Percentiles rank a stretch among this genome's conserved stretches.
Evolutionary conservation across 306 rosid genomes (phyloP).

Genomic region (Rosa chinensis): DNA sequence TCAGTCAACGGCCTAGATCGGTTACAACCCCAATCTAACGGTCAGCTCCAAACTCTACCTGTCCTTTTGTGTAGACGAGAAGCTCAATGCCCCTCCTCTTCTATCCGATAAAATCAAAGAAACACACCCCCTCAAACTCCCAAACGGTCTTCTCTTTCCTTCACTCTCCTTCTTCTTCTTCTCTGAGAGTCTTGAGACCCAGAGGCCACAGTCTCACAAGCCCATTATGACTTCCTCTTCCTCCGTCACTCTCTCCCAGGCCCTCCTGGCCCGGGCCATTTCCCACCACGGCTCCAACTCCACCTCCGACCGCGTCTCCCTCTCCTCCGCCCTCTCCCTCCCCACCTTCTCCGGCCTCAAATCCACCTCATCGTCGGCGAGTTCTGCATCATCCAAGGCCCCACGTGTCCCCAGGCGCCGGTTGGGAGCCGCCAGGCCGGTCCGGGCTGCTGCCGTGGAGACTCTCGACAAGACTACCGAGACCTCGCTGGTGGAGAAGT

Average conservation of each 20-base stretch:
- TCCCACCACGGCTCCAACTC: constrained; percentile 48
- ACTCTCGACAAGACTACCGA: constrained; percentile 54
- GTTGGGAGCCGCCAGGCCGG: not conserved
- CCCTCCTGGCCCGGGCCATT: constrained; percentile 62
- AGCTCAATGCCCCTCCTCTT: constrained; percentile 29
- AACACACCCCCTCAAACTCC: not conserved
- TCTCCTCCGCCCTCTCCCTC: constrained; percentile 46
- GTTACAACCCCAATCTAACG: constrained; percentile 32
- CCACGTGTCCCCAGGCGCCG: constrained; percentile 26
- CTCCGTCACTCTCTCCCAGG: constrained; percentile 72
- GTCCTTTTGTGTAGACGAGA: constrained; percentile 39
- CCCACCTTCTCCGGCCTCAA: constrained; percentile 71
- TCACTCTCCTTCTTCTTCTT: not conserved
- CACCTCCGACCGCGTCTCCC: constrained; percentile 54
- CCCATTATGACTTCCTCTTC: constrained; percentile 73
- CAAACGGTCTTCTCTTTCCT: not conserved
- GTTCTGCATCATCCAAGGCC: constrained; percentile 14
- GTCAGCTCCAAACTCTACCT: constrained; percentile 38
- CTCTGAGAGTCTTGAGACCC: not conserved
- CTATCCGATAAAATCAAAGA: constrained; percentile 26
- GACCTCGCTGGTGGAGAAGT: constrained; percentile 62
- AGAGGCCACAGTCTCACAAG: no score
- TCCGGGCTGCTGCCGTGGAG: constrained; percentile 51
- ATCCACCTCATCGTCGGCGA: constrained; percentile 28
- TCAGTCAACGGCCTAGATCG: constrained; percentile 41